phyloP scores from a whole-genome alignment of 2,329 filamentous ascomycete genomes.

The Paecilomyces sp. region DNA sequence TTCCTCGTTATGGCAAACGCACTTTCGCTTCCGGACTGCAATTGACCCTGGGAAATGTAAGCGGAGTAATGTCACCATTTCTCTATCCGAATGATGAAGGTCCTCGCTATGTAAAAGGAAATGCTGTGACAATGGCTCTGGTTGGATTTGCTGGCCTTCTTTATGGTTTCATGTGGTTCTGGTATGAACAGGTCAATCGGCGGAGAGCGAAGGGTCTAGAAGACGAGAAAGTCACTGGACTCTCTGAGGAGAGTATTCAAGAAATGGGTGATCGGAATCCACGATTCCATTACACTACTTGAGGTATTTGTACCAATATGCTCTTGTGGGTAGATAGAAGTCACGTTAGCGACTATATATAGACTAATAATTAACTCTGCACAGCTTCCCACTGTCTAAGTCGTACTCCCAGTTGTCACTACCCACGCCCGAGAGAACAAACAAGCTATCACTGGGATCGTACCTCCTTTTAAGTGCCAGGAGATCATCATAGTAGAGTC shows the following conservation, averaged over 20 bases:
- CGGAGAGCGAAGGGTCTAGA: conserved; percentile 27
- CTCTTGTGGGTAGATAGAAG: too few relatives aligned
- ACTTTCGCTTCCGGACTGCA: conserved; percentile 66
- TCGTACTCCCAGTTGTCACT: too few relatives aligned
- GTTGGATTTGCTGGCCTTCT: conserved; percentile 49
- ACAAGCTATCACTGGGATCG: too few relatives aligned
- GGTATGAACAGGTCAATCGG: conserved; percentile 44
- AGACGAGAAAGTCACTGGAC: conserved; percentile 30
- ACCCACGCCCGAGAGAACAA: too few relatives aligned
- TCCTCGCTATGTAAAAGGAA: conserved; percentile 55
- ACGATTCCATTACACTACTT: conserved; percentile 32
- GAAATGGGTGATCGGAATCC: conserved; percentile 38
- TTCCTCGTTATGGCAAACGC: conserved; percentile 68
- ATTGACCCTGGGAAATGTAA: conserved; percentile 61
- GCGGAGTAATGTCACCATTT: conserved; percentile 68
- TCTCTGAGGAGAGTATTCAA: conserved; percentile 35
- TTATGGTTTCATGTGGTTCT: conserved; percentile 50
- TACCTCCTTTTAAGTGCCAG: too few relatives aligned
- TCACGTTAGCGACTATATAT: too few relatives aligned
- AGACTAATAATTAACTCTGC: too few relatives aligned
- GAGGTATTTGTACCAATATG: conserved; percentile 3
- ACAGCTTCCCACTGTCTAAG: too few relatives aligned
- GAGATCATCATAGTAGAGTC: too few relatives aligned
- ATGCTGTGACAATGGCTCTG: conserved; percentile 54
- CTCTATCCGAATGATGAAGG: conserved; percentile 39